Percentiles rank a stretch among this genome's conserved stretches.
These are phyloP conservation scores for Arthrobotrys sphaeroides DNA, from an alignment of 2,329 filamentous ascomycete species.

Conservation along the genomic window DNA sequence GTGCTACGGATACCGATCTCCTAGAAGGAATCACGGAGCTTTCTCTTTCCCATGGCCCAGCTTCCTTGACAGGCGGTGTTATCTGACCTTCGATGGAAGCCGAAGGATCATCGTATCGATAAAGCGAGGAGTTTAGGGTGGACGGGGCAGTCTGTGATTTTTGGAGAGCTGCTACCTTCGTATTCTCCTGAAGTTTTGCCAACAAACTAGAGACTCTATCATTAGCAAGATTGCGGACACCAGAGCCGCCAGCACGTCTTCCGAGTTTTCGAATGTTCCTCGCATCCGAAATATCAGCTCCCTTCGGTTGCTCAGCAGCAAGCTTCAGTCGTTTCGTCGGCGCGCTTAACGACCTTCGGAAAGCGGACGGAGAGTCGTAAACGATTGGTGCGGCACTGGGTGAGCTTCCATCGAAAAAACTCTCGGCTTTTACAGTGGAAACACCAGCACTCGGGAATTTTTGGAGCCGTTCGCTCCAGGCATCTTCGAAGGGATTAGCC, in stretches of 20 bases:
- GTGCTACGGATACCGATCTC: slow-evolving; percentile 27
- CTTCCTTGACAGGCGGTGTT: slow-evolving; percentile 32
- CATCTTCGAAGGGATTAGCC: slow-evolving; percentile 75
- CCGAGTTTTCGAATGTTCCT: slow-evolving; percentile 66
- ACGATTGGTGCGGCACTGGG: slow-evolving; percentile 6
- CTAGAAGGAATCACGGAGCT: not conserved
- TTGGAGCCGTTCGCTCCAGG: slow-evolving; percentile 72
- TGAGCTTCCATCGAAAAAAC: slow-evolving; percentile 48
- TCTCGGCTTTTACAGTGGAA: slow-evolving; percentile 20
- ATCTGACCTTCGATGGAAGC: slow-evolving; percentile 25
- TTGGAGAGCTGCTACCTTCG: slow-evolving; percentile 26
- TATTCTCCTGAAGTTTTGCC: slow-evolving; percentile 57
- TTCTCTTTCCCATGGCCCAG: slow-evolving; percentile 35
- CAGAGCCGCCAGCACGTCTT: slow-evolving; percentile 23
- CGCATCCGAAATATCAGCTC: slow-evolving; percentile 61
- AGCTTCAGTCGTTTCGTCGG: slow-evolving; percentile 45
- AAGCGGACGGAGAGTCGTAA: slow-evolving; percentile 54
- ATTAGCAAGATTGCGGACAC: slow-evolving; percentile 30
- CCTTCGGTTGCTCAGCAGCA: not conserved
- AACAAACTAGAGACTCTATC: slow-evolving; percentile 53
- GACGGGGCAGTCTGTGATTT: slow-evolving; percentile 34
- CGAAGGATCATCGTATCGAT: slow-evolving; percentile 31
- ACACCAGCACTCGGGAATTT: slow-evolving; percentile 19
- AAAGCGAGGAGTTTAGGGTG: slow-evolving; percentile 3
- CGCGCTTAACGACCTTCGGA: slow-evolving; percentile 57